Evolutionary conservation across 768 basidiomycete species (phyloP).

Genomic region (Kwoniella europaea): DNA sequence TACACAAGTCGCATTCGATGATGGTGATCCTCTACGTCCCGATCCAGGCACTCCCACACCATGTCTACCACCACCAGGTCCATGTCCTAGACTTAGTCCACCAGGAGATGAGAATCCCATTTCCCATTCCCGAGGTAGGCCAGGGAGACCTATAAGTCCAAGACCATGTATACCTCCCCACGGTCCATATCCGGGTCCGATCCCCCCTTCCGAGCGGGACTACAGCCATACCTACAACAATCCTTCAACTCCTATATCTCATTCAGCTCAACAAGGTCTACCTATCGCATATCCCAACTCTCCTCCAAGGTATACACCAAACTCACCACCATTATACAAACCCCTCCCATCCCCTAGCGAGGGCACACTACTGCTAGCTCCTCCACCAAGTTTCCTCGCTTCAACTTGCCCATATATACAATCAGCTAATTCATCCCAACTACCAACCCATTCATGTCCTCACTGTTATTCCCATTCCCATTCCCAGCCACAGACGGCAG

Average conservation of each 20-base stretch:
- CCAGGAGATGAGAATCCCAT: too few relatives aligned
- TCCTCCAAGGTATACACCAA: background rate
- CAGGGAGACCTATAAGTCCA: background rate
- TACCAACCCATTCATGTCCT: slow-evolving; percentile 4
- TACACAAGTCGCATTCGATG: background rate
- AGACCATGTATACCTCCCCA: slow-evolving; percentile 17
- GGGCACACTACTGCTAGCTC: slow-evolving; percentile 34
- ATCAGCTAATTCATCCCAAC: background rate
- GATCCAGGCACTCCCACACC: background rate
- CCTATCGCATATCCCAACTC: slow-evolving; percentile 3
- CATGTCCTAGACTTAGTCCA: background rate
- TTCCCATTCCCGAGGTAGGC: background rate
- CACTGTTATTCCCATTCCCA: background rate
- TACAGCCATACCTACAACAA: background rate
- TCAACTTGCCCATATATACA: slow-evolving; percentile 1
- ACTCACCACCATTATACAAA: slow-evolving; percentile 26
- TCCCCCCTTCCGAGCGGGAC: slow-evolving; percentile 1
- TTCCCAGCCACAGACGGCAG: background rate
- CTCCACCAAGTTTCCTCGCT: slow-evolving; percentile 32
- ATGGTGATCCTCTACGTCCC: background rate
- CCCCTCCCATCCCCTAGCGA: slow-evolving; percentile 30
- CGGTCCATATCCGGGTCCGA: slow-evolving; percentile 14
- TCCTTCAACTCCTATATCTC: background rate
- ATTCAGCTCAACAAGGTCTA: slow-evolving; percentile 13
- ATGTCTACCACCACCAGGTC: background rate